Evolutionary conservation across 345 rosid genomes (phyloP).

Genomic region (Populus alba): DNA sequence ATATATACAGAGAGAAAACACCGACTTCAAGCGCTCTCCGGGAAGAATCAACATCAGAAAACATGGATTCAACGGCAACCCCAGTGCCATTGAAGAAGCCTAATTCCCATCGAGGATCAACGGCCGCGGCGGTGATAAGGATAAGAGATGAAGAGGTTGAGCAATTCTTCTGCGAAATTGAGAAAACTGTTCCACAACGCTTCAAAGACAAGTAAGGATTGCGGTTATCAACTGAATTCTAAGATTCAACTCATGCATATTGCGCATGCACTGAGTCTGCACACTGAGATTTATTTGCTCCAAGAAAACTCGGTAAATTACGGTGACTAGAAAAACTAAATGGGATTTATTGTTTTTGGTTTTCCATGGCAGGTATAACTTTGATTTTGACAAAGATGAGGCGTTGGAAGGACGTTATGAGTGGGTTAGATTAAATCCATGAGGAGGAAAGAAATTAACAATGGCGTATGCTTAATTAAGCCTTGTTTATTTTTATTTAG

Average conservation of each 20-base stretch:
- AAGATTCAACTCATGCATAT: not conserved
- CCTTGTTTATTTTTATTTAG: not conserved
- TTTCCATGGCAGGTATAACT: constrained; percentile 31
- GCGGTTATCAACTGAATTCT: not conserved
- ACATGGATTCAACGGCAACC: constrained; percentile 34
- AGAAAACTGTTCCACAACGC: constrained; percentile 41
- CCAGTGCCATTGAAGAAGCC: constrained; percentile 22
- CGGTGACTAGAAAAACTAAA: not conserved
- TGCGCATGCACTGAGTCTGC: not conserved
- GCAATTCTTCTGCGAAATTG: constrained; percentile 62
- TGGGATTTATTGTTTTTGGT: not conserved
- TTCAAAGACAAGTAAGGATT: constrained; percentile 54
- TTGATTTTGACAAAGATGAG: constrained; percentile 30
- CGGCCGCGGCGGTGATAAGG: constrained; percentile 36
- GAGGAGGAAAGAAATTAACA: constrained; percentile 13
- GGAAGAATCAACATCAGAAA: constrained; percentile 30
- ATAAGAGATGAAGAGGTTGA: constrained; percentile 56
- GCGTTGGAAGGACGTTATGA: constrained; percentile 46
- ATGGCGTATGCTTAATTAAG: not conserved
- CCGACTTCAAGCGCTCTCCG: constrained; percentile 36
- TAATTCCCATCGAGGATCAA: constrained; percentile 36
- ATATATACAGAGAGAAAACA: constrained; percentile 34
- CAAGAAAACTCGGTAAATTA: not conserved
- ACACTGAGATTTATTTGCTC: not conserved
- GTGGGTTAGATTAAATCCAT: constrained; percentile 53